Conservation (phyloP, 1,284 basidiomycete species). For the Phaffia rhodozyma region DNA sequence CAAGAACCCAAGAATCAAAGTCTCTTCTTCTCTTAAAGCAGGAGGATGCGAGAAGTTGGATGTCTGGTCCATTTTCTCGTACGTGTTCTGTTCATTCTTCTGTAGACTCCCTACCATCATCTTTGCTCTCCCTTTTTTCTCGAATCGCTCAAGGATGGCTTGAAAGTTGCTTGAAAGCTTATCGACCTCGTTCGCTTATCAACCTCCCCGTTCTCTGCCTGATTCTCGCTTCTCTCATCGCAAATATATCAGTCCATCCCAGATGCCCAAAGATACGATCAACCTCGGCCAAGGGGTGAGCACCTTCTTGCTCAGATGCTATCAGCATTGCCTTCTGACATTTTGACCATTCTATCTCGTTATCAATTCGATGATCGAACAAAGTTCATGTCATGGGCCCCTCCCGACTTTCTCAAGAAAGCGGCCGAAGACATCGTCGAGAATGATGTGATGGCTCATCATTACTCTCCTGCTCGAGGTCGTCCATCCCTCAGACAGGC, state of each 20-base stretch:
- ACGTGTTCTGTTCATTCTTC: slow-evolving; percentile 6
- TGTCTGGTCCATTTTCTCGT: slow-evolving; percentile 92
- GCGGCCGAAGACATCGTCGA: slow-evolving; percentile 62
- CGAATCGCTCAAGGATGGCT: neutral
- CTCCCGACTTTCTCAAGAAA: slow-evolving; percentile 68
- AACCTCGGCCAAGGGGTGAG: slow-evolving; percentile 83
- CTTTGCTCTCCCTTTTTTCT: neutral
- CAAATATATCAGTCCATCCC: slow-evolving; percentile 49
- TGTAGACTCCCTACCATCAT: too few species aligned
- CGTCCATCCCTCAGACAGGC: slow-evolving; percentile 73
- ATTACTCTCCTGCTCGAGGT: slow-evolving; percentile 85
- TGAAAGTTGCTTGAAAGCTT: neutral
- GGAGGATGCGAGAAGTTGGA: slow-evolving; percentile 46
- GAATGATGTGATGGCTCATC: slow-evolving; percentile 54
- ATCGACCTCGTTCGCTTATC: too few species aligned
- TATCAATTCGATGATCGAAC: neutral
- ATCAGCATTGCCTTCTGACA: neutral
- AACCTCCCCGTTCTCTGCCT: too few species aligned
- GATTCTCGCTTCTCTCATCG: too few species aligned
- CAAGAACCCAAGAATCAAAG: too few species aligned
- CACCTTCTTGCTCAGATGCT: slow-evolving; percentile 35
- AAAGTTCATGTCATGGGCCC: slow-evolving; percentile 41
- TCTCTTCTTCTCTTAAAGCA: neutral
- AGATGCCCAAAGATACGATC: slow-evolving; percentile 72
- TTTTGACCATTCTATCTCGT: neutral